Base-by-base conservation (phyloP, 768 basidiomycete genomes). In the Chalciporus chontae region DNA sequence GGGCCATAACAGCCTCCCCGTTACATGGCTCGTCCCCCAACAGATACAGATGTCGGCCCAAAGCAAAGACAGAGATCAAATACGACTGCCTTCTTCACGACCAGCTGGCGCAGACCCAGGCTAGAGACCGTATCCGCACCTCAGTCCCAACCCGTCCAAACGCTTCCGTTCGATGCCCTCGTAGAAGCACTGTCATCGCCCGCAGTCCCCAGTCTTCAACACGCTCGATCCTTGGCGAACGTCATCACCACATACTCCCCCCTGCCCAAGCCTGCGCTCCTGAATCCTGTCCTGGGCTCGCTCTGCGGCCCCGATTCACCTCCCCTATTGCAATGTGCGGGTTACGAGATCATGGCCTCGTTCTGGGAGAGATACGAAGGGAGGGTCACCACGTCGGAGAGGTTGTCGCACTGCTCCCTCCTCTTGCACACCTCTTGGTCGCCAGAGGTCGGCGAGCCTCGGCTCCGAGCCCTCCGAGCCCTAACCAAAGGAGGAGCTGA, bases 271-370 rank as follows among this genome's bases (percentile, higher is more conserved):
- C 68, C 74, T 21, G 70, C 77, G 21, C 52, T 63, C n/a, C 68
- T 90, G 13, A 78, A 75, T 47, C 81, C 84, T 13, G 74, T 90
- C 46, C 70, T 89, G 3, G 73, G 74, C 7, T 73, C 77, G 1
- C 71, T 90, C 10, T 90, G 88, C 61, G 65, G 72, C 34, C 46
- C 67, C 6, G 73, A 79, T 15, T 73, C 77, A 0, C 85, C 86
- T 1, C 53, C 73, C 0, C 68, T 80, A 0, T 53, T 90, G 4
- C 86, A 87, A 59, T 77, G 77, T 8, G 77, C 81, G 0, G 89
- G 88, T 1, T 87, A 76, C 56, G 88, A 90, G 50, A 80, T 89
- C 52, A 72, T 90, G 45, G 73, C 83, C 13, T 76, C 84, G 3
- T 90, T 84, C 62, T 82, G 80, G 70, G 80, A 85, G 59, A 81